Conservation (phyloP, 179 eudicot species). For the Spergularia azorica region DNA sequence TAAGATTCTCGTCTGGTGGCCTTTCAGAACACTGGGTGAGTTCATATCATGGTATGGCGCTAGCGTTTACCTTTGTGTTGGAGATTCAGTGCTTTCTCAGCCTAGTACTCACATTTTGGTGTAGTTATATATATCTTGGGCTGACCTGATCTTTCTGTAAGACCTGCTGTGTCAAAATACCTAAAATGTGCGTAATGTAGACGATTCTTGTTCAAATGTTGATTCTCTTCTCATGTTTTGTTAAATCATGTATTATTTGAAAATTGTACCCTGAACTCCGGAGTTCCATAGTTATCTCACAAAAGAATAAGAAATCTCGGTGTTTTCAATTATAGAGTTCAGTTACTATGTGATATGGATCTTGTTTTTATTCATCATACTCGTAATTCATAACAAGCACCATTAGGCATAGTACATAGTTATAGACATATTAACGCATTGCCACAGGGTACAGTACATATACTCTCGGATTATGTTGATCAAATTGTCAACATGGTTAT, state of each 20-base stretch:
- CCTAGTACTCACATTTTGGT: neutral
- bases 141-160: neutral
- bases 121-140: neutral
- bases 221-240: neutral
- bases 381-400: too few relatives aligned
- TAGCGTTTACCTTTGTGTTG: neutral
- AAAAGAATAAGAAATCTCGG: neutral
- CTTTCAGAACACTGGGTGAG: neutral
- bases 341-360: too few relatives aligned
- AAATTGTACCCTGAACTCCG: neutral
- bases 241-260: neutral
- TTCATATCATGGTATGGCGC: neutral
- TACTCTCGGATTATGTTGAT: too few relatives aligned
- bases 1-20: constrained; percentile 18
- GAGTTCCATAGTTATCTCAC: neutral
- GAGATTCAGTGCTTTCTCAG: neutral
- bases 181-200: neutral
- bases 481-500: too few relatives aligned
- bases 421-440: too few relatives aligned
- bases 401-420: too few relatives aligned
- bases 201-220: neutral
- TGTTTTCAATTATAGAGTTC: too few relatives aligned
- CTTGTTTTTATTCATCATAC: too few relatives aligned
- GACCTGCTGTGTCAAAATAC: neutral
- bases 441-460: too few relatives aligned